Evolutionary conservation across 768 basidiomycete species (phyloP), one percentile per base, ranked within the genome.

Genomic region (Naematelia aurantialba): DNA sequence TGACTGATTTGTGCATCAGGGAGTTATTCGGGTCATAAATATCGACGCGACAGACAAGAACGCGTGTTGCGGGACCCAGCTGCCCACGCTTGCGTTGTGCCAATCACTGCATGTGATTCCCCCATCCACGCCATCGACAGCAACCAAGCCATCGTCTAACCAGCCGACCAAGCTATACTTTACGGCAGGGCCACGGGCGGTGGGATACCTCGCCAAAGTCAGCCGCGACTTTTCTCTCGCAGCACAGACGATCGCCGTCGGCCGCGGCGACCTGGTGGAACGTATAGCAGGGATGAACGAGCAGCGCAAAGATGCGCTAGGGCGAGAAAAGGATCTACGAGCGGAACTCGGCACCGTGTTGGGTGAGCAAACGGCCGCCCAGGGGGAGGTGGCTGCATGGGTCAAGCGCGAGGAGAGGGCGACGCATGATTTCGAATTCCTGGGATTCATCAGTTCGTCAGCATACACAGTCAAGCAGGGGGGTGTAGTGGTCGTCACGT

Each of bases 81-180:
- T 64, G 17, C 74, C 65, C 39, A 50, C 47, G 45, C 61, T 71
- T 1, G 66, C 34, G 60, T 88, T 87, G 55, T 89, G 89, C 76
- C 88, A 87, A 56, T 87, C 89, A 11, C 89, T 91, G 14, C 92
- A 96, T 74, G 81, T 87, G 54, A 88, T 90, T 4, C 85, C 84
- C 53, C 81, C 92, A 50, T 62, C 78, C 0, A 58, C 60, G 29
- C 63, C 77, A 1, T 60, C 61, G 81, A 86, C 62, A 85, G 86
- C 66, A 81, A 88, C 27, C 84, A 88, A 67, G 78, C 89, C 52
- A 86, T 89, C 79, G 76, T 50, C 48, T 26, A 89, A 45, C 74
- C 87, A 45, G 85, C 87, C 22, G 81, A 87, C 70, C 22, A 85
- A 89, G 24, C 81, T 93, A 3, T 89, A 85, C 78, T 92, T 96